Evolutionary conservation across 345 rosid genomes (phyloP).

Genomic region (Dovyalis caffra): DNA sequence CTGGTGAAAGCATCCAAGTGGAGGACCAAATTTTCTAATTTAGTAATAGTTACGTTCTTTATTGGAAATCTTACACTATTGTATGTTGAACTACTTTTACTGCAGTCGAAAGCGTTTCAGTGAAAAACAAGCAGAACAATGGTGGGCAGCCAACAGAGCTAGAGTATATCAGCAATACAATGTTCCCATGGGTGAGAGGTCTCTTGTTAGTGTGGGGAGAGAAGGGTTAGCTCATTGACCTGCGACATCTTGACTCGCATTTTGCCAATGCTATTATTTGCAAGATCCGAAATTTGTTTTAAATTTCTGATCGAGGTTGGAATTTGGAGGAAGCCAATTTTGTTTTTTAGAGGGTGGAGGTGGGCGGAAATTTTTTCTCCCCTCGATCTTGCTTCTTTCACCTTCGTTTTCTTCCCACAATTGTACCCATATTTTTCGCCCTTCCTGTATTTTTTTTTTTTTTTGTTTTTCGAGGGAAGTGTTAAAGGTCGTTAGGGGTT

Average conservation of each 20-base stretch:
- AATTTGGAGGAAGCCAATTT: conserved; percentile 1
- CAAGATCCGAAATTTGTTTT: conserved; percentile 8
- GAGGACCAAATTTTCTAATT: neutral
- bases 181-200: conserved; percentile 18
- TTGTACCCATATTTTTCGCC: conserved; percentile 7
- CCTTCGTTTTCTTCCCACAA: neutral
- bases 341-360: conserved; percentile 2
- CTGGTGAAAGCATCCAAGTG: neutral
- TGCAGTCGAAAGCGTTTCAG: conserved; percentile 29
- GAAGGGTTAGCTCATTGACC: conserved; percentile 39
- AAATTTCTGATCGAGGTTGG: conserved; percentile 15
- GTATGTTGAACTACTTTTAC: neutral
- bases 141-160: conserved; percentile 28
- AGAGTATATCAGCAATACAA: conserved; percentile 28
- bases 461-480: neutral
- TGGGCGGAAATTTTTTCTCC: conserved; percentile 9
- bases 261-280: neutral
- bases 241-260: neutral
- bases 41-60: neutral
- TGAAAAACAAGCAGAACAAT: conserved; percentile 36
- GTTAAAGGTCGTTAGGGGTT: conserved; percentile 12
- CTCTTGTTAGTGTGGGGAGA: conserved; percentile 15
- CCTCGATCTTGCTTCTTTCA: conserved; percentile 2
- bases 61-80: neutral
- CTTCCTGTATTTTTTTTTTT: neutral